Conservation (phyloP, 441 rosid species). For the Populus hybrid region DNA sequence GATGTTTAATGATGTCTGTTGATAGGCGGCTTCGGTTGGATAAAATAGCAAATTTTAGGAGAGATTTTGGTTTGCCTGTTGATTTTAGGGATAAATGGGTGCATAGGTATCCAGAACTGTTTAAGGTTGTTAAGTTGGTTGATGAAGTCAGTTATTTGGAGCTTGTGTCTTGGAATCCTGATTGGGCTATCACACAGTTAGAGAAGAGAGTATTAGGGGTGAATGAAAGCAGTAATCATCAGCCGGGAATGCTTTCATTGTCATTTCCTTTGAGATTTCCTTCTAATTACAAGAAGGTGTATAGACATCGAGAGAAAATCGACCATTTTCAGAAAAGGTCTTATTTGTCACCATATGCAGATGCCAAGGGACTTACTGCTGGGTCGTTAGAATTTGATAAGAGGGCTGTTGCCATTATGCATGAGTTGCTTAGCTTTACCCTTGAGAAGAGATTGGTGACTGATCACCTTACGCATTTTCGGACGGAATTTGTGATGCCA, state of each 20-base stretch:
- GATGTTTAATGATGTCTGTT: slow-evolving; percentile 74
- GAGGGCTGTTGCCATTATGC: slow-evolving; percentile 86
- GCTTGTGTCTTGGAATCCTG: slow-evolving; percentile 72
- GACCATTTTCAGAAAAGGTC: slow-evolving; percentile 78
- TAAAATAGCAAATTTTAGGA: slow-evolving; percentile 70
- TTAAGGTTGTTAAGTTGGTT: slow-evolving; percentile 43
- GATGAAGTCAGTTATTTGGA: slow-evolving; percentile 64
- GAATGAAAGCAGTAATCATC: slow-evolving; percentile 36
- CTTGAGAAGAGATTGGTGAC: slow-evolving; percentile 82
- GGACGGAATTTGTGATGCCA: slow-evolving; percentile 76
- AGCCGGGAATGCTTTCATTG: slow-evolving; percentile 65
- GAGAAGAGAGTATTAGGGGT: slow-evolving; percentile 63
- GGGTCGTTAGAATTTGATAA: slow-evolving; percentile 86
- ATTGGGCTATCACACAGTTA: slow-evolving; percentile 74
- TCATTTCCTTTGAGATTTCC: slow-evolving; percentile 81
- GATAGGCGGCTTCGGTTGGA: slow-evolving; percentile 60
- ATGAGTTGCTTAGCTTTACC: slow-evolving; percentile 82
- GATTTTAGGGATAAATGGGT: slow-evolving; percentile 73
- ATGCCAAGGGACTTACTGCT: slow-evolving; percentile 61
- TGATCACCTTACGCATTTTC: slow-evolving; percentile 81
- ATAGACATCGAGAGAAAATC: slow-evolving; percentile 73
- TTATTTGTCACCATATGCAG: slow-evolving; percentile 81
- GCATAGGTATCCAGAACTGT: slow-evolving; percentile 55
- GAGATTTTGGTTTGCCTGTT: slow-evolving; percentile 76
- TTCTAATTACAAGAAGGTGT: slow-evolving; percentile 62